Evolutionary conservation across 2,329 filamentous ascomycete species (phyloP).

Genomic region (Nothophoma quercina): DNA sequence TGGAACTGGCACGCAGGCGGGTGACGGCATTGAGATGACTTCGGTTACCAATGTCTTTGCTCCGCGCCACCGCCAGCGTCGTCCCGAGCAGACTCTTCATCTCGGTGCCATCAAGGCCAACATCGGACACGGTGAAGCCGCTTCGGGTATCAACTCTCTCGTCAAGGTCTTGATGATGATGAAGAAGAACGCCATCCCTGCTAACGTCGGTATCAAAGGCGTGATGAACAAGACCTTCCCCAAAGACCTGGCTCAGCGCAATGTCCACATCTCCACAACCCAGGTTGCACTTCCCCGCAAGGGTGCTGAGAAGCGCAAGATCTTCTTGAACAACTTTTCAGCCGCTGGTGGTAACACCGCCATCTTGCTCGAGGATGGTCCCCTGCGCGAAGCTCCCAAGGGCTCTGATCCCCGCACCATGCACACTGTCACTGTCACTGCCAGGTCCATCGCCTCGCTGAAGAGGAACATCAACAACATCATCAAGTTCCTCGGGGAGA

Average conservation of each 20-base stretch:
- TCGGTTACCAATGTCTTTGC: slow-evolving; percentile 74
- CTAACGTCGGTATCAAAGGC: slow-evolving; percentile 64
- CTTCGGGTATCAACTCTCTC: slow-evolving; percentile 62
- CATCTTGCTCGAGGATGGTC: slow-evolving; percentile 60
- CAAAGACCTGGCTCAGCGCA: slow-evolving; percentile 60
- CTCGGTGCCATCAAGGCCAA: slow-evolving; percentile 65
- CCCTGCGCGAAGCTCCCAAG: slow-evolving; percentile 51
- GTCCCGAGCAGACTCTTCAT: slow-evolving; percentile 58
- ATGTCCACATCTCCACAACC: slow-evolving; percentile 59
- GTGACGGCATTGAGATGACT: slow-evolving; percentile 82
- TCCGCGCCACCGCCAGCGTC: slow-evolving; percentile 59
- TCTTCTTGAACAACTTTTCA: slow-evolving; percentile 63
- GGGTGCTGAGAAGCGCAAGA: slow-evolving; percentile 56
- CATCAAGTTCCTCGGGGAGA: slow-evolving; percentile 55
- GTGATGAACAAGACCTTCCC: slow-evolving; percentile 64
- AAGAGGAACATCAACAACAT: slow-evolving; percentile 60
- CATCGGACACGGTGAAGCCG: slow-evolving; percentile 63
- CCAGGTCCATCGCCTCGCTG: slow-evolving; percentile 59
- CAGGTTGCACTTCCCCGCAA: slow-evolving; percentile 57
- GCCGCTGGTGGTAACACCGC: slow-evolving; percentile 63
- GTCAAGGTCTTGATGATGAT: slow-evolving; percentile 63
- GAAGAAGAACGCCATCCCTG: slow-evolving; percentile 61
- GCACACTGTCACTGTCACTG: slow-evolving; percentile 59
- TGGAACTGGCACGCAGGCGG: slow-evolving; percentile 85
- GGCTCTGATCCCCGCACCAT: slow-evolving; percentile 56